phyloP scores from a whole-genome alignment of 441 rosid species.

The Gossypium trilobum region DNA sequence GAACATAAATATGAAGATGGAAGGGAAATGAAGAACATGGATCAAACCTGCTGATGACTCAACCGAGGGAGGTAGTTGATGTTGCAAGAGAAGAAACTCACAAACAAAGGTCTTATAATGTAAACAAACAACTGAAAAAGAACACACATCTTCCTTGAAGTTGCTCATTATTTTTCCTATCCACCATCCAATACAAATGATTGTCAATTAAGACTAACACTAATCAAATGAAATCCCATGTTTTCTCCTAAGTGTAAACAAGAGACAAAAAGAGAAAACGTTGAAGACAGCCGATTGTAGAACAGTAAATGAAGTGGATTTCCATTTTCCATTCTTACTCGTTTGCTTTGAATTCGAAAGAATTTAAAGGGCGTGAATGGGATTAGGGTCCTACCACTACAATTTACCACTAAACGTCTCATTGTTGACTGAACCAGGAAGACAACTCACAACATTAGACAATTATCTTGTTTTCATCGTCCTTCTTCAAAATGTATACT shows the following conservation, averaged over 20 bases:
- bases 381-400: conserved; percentile 4
- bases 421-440: neutral
- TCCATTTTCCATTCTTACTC: neutral
- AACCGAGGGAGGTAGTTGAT: neutral
- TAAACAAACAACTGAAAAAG: neutral
- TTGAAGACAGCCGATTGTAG: conserved; percentile 1
- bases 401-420: neutral
- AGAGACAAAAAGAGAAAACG: neutral
- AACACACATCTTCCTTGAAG: neutral
- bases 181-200: neutral
- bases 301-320: neutral
- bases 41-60: neutral
- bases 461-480: neutral
- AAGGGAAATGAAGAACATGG: neutral
- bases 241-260: neutral
- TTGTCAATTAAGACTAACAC: neutral
- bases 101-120: conserved; percentile 8
- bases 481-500: too few species aligned
- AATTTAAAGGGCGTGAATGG: neutral
- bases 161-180: neutral
- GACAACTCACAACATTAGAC: neutral
- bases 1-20: neutral
- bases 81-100: neutral
- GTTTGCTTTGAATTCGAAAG: neutral
- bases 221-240: neutral